Evolutionary conservation across 2,329 filamentous ascomycete species (phyloP).

Genomic region (Fonsecaea erecta): DNA sequence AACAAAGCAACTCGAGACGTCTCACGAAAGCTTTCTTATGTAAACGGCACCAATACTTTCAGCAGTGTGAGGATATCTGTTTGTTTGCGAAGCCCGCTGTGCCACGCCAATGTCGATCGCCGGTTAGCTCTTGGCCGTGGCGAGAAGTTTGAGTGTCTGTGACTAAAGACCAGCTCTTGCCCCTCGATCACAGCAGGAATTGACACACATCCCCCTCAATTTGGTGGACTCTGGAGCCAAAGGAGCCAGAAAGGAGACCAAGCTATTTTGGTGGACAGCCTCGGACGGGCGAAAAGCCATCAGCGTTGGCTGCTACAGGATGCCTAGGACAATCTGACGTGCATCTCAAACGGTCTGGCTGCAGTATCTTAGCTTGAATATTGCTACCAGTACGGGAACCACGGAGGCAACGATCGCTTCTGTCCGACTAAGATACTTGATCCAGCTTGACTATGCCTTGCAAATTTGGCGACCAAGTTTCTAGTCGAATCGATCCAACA

Average conservation of each 20-base stretch:
- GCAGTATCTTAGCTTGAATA: not conserved
- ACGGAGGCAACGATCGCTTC: not conserved
- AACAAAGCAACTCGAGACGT: slow-evolving; percentile 2
- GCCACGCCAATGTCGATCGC: slow-evolving; percentile 1
- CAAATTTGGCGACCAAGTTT: not conserved
- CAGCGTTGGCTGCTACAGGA: not conserved
- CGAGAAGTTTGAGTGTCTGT: not conserved
- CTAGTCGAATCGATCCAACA: not conserved
- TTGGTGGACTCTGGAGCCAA: not conserved
- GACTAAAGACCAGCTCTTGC: not conserved
- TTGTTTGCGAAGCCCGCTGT: not conserved
- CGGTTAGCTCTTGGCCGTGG: not conserved
- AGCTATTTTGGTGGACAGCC: not conserved
- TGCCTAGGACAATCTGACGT: slow-evolving; percentile 8
- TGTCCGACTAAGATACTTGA: not conserved
- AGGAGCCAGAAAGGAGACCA: not conserved
- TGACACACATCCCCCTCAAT: not conserved
- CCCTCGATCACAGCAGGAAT: not conserved
- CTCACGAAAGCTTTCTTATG: slow-evolving; percentile 10
- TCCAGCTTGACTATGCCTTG: not conserved
- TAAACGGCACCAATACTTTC: slow-evolving; percentile 1
- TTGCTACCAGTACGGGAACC: not conserved
- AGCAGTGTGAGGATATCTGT: not conserved
- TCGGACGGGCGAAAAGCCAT: not conserved
- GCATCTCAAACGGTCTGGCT: slow-evolving; percentile 8